Percentiles rank a stretch among this genome's conserved stretches.
Conservation (phyloP, 1,284 basidiomycete genomes). For the Sanghuangporus sanghuang region DNA sequence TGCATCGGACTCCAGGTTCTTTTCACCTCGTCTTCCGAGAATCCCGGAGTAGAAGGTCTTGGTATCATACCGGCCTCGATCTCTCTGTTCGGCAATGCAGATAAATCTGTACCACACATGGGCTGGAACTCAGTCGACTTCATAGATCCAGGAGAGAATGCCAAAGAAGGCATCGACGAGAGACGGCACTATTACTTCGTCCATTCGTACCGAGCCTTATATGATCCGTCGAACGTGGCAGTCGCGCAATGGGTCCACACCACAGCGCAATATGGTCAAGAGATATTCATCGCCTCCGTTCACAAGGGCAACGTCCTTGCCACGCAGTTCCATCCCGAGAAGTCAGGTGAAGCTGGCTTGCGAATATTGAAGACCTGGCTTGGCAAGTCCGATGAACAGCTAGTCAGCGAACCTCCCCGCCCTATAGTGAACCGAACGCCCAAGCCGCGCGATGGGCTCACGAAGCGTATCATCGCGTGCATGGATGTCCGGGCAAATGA, state of each 20-base stretch:
- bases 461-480: conserved; percentile 95
- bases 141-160: conserved; percentile 39
- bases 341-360: conserved; percentile 91
- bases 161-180: conserved; percentile 40
- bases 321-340: conserved; percentile 98
- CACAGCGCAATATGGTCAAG: conserved; percentile 89
- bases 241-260: conserved; percentile 77
- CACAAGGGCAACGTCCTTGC: conserved; percentile 87
- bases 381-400: conserved; percentile 41
- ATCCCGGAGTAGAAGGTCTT: conserved; percentile 53
- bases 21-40: conserved; percentile 83
- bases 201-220: conserved; percentile 88
- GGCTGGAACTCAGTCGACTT: conserved; percentile 87
- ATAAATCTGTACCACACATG: conserved; percentile 96
- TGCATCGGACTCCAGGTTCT: conserved; percentile 98
- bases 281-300: conserved; percentile 88
- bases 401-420: conserved; percentile 22
- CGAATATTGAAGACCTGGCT: conserved; percentile 84
- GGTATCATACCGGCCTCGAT: conserved; percentile 70
- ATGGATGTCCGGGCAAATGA: conserved; percentile 98
- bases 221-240: conserved; percentile 52
- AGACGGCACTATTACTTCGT: conserved; percentile 90
- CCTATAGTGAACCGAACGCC: conserved; percentile 34
- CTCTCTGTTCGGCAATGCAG: conserved; percentile 55
- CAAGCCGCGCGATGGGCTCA: conserved; percentile 59